Conservation (phyloP, 2,329 filamentous ascomycete species). For the Clonostachys rosea region DNA sequence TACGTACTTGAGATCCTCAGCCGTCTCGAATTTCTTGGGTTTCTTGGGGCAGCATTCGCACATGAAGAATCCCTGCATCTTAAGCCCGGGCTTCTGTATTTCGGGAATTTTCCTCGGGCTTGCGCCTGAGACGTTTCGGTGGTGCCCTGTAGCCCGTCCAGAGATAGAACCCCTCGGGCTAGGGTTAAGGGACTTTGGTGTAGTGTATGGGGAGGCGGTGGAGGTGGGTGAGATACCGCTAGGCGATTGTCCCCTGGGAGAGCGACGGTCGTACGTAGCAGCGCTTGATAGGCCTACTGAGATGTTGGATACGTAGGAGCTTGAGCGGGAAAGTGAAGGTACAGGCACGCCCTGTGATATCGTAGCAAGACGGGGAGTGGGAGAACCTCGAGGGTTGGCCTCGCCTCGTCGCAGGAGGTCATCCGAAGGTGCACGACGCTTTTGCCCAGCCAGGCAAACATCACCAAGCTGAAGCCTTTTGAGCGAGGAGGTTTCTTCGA, state of each 20-base stretch:
- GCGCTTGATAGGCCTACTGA: slow-evolving; percentile 36
- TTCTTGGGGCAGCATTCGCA: slow-evolving; percentile 98
- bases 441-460: slow-evolving; percentile 30
- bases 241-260: slow-evolving; percentile 38
- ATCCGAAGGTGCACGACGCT: slow-evolving; percentile 47
- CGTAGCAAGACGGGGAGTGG: slow-evolving; percentile 41
- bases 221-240: slow-evolving; percentile 46
- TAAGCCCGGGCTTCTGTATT: slow-evolving; percentile 33
- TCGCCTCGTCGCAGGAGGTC: slow-evolving; percentile 46
- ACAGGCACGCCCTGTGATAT: slow-evolving; percentile 37
- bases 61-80: slow-evolving; percentile 51
- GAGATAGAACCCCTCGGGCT: slow-evolving; percentile 43
- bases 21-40: slow-evolving; percentile 87
- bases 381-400: slow-evolving; percentile 42
- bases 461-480: slow-evolving; percentile 48
- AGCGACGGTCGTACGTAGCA: slow-evolving; percentile 39
- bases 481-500: slow-evolving; percentile 44
- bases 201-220: slow-evolving; percentile 43
- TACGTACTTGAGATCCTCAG: slow-evolving; percentile 76
- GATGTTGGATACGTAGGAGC: slow-evolving; percentile 41
- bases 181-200: slow-evolving; percentile 40
- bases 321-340: slow-evolving; percentile 39
- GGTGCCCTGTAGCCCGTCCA: slow-evolving; percentile 28
- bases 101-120: slow-evolving; percentile 49
- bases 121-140: slow-evolving; percentile 38